Evolutionary conservation across 768 basidiomycete genomes (phyloP).

Genomic region (Phanerochaete sordida): DNA sequence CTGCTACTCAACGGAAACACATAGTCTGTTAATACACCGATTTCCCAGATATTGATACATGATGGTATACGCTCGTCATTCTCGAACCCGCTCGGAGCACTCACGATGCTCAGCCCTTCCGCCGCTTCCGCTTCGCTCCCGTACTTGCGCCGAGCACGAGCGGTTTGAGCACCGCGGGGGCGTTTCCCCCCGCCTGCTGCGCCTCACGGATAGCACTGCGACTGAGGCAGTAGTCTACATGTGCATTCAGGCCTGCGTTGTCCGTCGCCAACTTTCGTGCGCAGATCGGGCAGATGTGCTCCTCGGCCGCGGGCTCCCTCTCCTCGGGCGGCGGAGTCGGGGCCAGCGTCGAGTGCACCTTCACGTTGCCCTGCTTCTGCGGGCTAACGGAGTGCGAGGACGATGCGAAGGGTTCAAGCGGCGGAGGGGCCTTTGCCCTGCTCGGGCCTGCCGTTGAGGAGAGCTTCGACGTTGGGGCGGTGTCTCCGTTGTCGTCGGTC

Average conservation of each 20-base stretch:
- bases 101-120: not conserved
- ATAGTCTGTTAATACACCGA: no score
- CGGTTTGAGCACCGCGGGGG: not conserved
- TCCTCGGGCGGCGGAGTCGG: not conserved
- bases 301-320: constrained; percentile 10
- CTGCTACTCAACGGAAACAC: no score
- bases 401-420: not conserved
- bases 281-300: constrained; percentile 69
- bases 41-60: not conserved
- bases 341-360: not conserved
- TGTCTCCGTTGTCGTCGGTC: not conserved
- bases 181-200: constrained; percentile 33
- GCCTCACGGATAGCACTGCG: constrained; percentile 73
- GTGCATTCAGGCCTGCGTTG: constrained; percentile 80
- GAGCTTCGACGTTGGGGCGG: not conserved
- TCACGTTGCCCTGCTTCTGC: not conserved
- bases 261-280: constrained; percentile 55
- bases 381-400: not conserved
- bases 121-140: not conserved
- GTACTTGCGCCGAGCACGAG: not conserved
- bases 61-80: not conserved
- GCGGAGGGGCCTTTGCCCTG: not conserved
- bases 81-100: not conserved
- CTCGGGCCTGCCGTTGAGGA: not conserved
- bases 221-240: constrained; percentile 88